These are phyloP conservation scores for Striga asiatica DNA, from an alignment of 257 asterid genomes.

Conservation along the genomic window DNA sequence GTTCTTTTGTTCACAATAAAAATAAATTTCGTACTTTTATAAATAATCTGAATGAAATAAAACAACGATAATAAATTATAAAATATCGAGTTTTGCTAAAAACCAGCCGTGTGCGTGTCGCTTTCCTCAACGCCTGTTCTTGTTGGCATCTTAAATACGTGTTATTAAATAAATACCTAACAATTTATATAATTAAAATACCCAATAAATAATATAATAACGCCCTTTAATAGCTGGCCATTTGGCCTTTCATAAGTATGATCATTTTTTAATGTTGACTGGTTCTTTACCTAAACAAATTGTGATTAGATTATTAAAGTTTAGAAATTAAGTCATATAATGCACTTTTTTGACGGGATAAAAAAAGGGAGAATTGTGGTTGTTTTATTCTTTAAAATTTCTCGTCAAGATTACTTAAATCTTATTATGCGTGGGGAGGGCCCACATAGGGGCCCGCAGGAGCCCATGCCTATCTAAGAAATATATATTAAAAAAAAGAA, in stretches of 20 bases:
- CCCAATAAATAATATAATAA: background rate
- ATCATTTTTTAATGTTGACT: constrained; percentile 12
- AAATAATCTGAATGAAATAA: background rate
- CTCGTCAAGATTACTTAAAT: no score
- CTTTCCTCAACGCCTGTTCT: constrained; percentile 5
- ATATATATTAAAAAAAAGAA: no score
- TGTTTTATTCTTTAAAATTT: background rate
- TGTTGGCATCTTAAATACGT: constrained; percentile 16
- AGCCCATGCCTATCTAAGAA: no score
- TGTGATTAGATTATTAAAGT: background rate
- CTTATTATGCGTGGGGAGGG: no score
- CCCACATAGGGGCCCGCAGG: no score
- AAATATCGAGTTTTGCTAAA: background rate
- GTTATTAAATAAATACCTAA: background rate
- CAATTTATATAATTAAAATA: background rate
- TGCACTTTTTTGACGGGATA: constrained; percentile 10
- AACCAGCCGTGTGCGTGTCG: constrained; percentile 24
- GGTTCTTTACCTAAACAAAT: background rate
- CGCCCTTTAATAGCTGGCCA: constrained; percentile 15
- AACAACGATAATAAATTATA: no score
- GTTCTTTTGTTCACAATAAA: no score
- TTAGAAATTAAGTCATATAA: background rate
- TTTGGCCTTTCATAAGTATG: background rate
- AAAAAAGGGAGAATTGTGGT: background rate
- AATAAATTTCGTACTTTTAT: no score